Evolutionary conservation across 2,329 filamentous ascomycete species (phyloP).

Genomic region (Botryotinia calthae): DNA sequence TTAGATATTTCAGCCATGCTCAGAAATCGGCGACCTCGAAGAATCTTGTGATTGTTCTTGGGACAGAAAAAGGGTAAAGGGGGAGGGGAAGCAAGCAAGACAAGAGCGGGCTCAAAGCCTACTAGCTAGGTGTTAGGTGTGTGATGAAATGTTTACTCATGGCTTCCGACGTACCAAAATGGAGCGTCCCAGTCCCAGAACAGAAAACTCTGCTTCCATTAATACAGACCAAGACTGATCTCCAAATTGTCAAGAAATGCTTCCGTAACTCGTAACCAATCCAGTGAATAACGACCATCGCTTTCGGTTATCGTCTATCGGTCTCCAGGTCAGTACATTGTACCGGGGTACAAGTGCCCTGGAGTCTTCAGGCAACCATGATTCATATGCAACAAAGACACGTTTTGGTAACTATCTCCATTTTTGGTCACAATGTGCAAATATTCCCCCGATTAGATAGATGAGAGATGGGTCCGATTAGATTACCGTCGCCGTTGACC

Average conservation of each 20-base stretch:
- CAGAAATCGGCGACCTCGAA: conserved; percentile 14
- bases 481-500: background rate
- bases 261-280: conserved; percentile 10
- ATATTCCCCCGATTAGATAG: no score
- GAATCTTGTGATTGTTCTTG: conserved; percentile 3
- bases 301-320: background rate
- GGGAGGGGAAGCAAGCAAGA: conserved; percentile 3
- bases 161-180: conserved; percentile 5
- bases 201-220: background rate
- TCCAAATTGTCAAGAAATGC: background rate
- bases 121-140: conserved; percentile 1
- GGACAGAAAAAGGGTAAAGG: background rate
- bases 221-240: background rate
- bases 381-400: background rate
- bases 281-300: background rate
- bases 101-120: background rate
- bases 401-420: background rate
- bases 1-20: conserved; percentile 7
- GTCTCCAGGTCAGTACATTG: background rate
- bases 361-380: conserved; percentile 18
- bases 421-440: background rate
- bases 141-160: conserved; percentile 1
- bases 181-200: conserved; percentile 4
- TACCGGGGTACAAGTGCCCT: background rate
- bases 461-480: no score